phyloP scores from a whole-genome alignment of 2,329 filamentous ascomycete genomes.

The Fusarium hostae region DNA sequence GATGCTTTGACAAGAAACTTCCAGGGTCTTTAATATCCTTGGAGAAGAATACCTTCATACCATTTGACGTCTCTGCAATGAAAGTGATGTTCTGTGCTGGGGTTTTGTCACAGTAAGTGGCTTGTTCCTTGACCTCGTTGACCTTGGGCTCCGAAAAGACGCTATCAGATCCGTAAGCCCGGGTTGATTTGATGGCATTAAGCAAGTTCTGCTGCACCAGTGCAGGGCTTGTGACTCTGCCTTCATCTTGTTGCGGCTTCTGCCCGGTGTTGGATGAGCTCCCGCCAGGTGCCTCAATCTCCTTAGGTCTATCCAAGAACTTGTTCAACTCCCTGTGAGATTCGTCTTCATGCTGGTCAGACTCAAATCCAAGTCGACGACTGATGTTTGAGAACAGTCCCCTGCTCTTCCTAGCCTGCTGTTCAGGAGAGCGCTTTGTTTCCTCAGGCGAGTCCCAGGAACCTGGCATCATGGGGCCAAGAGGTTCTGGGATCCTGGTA shows the following conservation, averaged over 20 bases:
- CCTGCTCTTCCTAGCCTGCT: slow-evolving; percentile 56
- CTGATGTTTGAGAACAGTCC: slow-evolving; percentile 76
- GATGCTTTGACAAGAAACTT: slow-evolving; percentile 70
- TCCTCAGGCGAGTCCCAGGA: slow-evolving; percentile 76
- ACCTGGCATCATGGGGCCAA: slow-evolving; percentile 73
- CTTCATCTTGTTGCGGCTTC: slow-evolving; percentile 54
- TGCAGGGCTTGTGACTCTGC: slow-evolving; percentile 68
- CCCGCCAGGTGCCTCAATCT: slow-evolving; percentile 33
- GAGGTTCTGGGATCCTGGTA: slow-evolving; percentile 55
- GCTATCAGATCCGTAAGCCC: slow-evolving; percentile 77
- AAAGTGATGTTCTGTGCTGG: slow-evolving; percentile 79
- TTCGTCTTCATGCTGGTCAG: slow-evolving; percentile 55
- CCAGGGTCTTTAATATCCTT: slow-evolving; percentile 61
- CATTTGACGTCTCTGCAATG: slow-evolving; percentile 74
- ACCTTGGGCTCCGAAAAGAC: slow-evolving; percentile 80
- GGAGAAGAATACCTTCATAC: slow-evolving; percentile 79
- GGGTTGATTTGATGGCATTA: slow-evolving; percentile 81
- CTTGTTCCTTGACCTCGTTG: slow-evolving; percentile 80
- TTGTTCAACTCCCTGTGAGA: slow-evolving; percentile 56
- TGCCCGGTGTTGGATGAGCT: slow-evolving; percentile 24
- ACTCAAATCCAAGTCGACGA: slow-evolving; percentile 75
- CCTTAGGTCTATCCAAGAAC: slow-evolving; percentile 53
- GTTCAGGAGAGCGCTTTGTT: slow-evolving; percentile 46
- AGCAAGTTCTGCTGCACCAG: slow-evolving; percentile 76
- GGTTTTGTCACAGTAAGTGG: slow-evolving; percentile 85